Conservation (phyloP, 2,329 filamentous ascomycete species). For the Coniochaeta ligniaria region DNA sequence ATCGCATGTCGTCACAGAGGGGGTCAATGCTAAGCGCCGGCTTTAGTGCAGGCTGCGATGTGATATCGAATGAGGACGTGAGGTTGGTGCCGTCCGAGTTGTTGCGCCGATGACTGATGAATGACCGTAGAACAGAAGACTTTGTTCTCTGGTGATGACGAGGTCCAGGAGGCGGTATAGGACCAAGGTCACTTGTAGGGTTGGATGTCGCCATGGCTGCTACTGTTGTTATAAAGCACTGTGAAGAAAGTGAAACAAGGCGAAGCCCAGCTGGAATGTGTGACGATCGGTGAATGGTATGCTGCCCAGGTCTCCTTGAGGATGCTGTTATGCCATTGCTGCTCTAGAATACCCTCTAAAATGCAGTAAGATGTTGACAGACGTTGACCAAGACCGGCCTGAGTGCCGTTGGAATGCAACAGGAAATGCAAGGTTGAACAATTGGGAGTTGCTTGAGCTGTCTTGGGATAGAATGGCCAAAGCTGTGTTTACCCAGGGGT, state of each 20-base stretch:
- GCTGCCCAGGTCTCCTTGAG: neutral
- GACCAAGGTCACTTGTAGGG: neutral
- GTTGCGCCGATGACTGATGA: slow-evolving; percentile 40
- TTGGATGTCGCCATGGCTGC: neutral
- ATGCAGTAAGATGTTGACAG: neutral
- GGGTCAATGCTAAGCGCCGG: slow-evolving; percentile 13
- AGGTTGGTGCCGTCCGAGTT: slow-evolving; percentile 33
- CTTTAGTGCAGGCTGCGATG: slow-evolving; percentile 9
- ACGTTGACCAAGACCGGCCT: neutral
- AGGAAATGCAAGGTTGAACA: neutral
- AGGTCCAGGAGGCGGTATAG: neutral
- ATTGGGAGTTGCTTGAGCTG: neutral
- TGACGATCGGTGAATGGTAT: neutral
- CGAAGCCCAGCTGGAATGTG: neutral
- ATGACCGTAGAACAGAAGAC: slow-evolving; percentile 40
- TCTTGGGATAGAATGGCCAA: neutral
- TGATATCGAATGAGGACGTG: slow-evolving; percentile 16
- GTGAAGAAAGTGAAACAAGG: neutral
- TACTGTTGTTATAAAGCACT: neutral
- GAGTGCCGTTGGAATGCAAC: neutral
- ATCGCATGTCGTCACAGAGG: slow-evolving; percentile 16
- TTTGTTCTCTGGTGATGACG: slow-evolving; percentile 33
- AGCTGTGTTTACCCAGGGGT: neutral
- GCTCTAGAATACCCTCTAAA: neutral
- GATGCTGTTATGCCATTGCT: slow-evolving; percentile 1